Evolutionary conservation across 305 asterid species (phyloP), one percentile per base, ranked within the genome.

Genomic region (Rubia balearica): DNA sequence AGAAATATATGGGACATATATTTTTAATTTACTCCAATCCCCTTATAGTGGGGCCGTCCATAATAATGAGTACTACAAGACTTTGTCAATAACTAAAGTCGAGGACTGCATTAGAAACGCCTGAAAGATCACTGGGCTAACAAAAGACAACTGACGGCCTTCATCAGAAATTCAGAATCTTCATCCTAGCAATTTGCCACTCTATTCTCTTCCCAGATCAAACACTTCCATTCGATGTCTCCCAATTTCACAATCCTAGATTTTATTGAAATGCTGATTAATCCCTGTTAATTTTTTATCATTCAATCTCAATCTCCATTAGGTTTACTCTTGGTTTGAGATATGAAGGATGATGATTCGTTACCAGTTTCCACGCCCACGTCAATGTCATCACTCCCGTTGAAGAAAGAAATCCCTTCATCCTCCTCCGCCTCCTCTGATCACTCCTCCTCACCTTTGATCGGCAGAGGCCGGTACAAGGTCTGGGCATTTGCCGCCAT

Each of bases 281-380:
- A 36, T 14, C 45, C 4, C 66, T 61, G 43, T 8, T 61, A 8
- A 61, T 0, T 51, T 49, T 51, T 16, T 21, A 1, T 1, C 8
- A 16, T 17, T 17, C 57, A 17, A 16, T 51, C 33, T 21, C 62
- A 56, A 56, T 19, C 62, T 56, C 27, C 33, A 21, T 21, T 56
- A n/a, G 62, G 33, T 51, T 51, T 51, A 51, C 13, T 45, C 10
- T 11, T 48, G 5, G 62, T 33, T 42, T 1, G 63, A 49, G 64
- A 27, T 36, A 86, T 89, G 96, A 89, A 81, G 85, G 95, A 89
- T 70, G 96, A 89, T 40, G 90, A 85, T 69, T 59, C 78, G 3
- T 77, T 85, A 30, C 96, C 95, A 71, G 75, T 86, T 72, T 90
- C 96, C 73, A 83, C 89, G 61, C 86, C 95, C 24, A 90, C 95